Conservation (phyloP, 2,329 filamentous ascomycete genomes). For the Diaporthe nobilis region DNA sequence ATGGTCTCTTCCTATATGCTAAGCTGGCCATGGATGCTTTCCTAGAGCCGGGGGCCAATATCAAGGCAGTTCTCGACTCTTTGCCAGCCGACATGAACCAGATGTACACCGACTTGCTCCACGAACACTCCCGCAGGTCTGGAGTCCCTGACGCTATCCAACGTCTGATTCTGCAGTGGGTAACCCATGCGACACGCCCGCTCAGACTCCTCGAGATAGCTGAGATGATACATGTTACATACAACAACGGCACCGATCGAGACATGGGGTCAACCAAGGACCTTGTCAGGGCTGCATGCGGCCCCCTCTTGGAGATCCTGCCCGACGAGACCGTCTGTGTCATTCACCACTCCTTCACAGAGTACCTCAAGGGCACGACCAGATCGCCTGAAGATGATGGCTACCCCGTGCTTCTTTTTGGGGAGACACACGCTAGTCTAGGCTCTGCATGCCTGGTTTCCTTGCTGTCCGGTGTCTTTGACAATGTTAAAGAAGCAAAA, state of each 20-base stretch:
- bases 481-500: background rate
- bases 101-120: background rate
- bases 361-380: background rate
- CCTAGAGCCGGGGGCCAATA: constrained; percentile 1
- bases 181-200: background rate
- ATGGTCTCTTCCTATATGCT: background rate
- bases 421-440: background rate
- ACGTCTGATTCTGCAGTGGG: background rate
- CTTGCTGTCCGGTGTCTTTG: background rate
- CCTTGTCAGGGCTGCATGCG: constrained; percentile 2
- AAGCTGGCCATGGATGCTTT: background rate
- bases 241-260: background rate
- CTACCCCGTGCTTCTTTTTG: background rate
- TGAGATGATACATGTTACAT: background rate
- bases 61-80: background rate
- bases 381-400: background rate
- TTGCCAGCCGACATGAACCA: constrained; percentile 1
- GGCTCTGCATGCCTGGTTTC: background rate
- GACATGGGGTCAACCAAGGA: background rate
- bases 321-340: background rate
- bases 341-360: background rate
- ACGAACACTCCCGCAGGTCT: background rate
- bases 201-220: background rate
- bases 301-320: background rate
- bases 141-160: background rate